A percentile compares a stretch with the other conserved stretches of the same genome.
Evolutionary conservation across 164 flowering plant species (phyloP).

Genomic region (Berberis thunbergii): DNA sequence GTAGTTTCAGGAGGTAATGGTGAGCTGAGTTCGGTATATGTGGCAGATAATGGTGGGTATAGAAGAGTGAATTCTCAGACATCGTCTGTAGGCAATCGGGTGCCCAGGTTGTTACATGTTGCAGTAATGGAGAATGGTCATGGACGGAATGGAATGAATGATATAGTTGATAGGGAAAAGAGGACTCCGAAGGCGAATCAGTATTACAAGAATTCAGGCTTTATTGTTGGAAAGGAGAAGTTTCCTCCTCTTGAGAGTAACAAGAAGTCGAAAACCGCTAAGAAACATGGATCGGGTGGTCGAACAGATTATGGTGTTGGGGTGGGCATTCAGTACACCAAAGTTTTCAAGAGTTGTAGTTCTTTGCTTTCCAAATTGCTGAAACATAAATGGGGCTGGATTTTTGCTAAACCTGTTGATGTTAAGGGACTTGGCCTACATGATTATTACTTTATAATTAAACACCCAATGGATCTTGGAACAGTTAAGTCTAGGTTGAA

Average conservation of each 20-base stretch:
- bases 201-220: constrained; percentile 58
- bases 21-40: neutral
- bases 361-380: constrained; percentile 47
- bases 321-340: constrained; percentile 22
- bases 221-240: constrained; percentile 68
- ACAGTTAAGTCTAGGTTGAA: constrained; percentile 53
- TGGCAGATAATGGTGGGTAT: constrained; percentile 4
- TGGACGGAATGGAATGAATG: constrained; percentile 21
- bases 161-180: constrained; percentile 66
- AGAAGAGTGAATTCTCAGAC: constrained; percentile 39
- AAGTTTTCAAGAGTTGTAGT: constrained; percentile 36
- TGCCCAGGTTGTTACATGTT: constrained; percentile 31
- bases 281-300: constrained; percentile 38
- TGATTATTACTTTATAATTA: constrained; percentile 59
- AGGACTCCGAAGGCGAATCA: constrained; percentile 78
- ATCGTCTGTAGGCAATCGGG: constrained; percentile 28
- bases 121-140: constrained; percentile 47
- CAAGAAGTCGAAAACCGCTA: constrained; percentile 64
- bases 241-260: constrained; percentile 52
- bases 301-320: constrained; percentile 12
- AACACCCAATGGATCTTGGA: constrained; percentile 87
- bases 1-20: neutral
- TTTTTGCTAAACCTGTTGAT: constrained; percentile 70
- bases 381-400: constrained; percentile 79
- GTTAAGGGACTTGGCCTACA: constrained; percentile 48